These are phyloP conservation scores for Penicillium vulpinum DNA, from an alignment of 2,329 filamentous ascomycete species.

Conservation along the genomic window DNA sequence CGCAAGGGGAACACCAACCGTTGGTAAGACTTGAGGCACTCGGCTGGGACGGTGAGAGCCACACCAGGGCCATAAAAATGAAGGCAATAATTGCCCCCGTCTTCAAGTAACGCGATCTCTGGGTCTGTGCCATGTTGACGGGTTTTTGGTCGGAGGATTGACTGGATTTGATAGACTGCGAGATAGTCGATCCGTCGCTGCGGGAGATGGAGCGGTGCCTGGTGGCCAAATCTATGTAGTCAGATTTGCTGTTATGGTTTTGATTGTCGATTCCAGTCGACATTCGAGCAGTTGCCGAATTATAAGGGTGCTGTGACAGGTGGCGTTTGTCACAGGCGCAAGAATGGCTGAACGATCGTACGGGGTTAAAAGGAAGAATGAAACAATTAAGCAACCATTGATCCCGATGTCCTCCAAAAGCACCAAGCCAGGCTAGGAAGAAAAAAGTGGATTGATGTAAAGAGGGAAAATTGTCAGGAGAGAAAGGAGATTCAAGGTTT, in stretches of 20 bases:
- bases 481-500: slow-evolving; percentile 25
- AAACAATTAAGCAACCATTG: slow-evolving; percentile 28
- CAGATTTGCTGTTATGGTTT: slow-evolving; percentile 54
- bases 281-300: slow-evolving; percentile 47
- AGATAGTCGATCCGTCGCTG: slow-evolving; percentile 43
- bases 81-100: slow-evolving; percentile 61
- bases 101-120: slow-evolving; percentile 62
- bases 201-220: slow-evolving; percentile 57
- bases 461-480: slow-evolving; percentile 16
- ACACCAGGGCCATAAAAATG: slow-evolving; percentile 58
- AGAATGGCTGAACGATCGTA: slow-evolving; percentile 29
- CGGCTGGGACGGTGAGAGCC: slow-evolving; percentile 49
- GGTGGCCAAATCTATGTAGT: slow-evolving; percentile 51
- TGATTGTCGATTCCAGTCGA: slow-evolving; percentile 56
- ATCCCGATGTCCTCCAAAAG: slow-evolving; percentile 21
- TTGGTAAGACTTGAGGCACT: slow-evolving; percentile 24
- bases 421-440: slow-evolving; percentile 27
- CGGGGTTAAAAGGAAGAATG: slow-evolving; percentile 9
- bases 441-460: slow-evolving; percentile 14
- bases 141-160: slow-evolving; percentile 42
- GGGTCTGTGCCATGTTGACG: slow-evolving; percentile 62
- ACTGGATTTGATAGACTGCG: slow-evolving; percentile 51
- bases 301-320: slow-evolving; percentile 19
- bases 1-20: slow-evolving; percentile 19
- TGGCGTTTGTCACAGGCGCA: slow-evolving; percentile 22